Conservation (phyloP, 768 basidiomycete genomes). For the Multifurca ochricompacta region DNA sequence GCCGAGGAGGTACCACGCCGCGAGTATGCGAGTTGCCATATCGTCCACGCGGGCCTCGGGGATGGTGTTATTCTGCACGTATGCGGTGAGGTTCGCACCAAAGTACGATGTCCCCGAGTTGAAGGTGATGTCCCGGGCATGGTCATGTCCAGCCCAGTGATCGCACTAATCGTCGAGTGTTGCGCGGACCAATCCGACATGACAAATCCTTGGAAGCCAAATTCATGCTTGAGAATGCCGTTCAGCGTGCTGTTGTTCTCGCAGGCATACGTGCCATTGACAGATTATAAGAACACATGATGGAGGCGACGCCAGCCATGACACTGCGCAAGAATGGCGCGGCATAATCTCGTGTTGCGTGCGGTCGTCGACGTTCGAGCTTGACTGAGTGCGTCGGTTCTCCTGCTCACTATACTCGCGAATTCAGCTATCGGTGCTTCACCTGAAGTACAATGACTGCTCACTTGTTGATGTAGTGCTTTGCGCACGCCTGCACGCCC, state of each 20-base stretch:
- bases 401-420: slow-evolving; percentile 56
- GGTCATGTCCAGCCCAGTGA: slow-evolving; percentile 55
- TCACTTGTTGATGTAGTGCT: slow-evolving; percentile 74
- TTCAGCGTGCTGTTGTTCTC: slow-evolving; percentile 66
- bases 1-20: slow-evolving; percentile 57
- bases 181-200: slow-evolving; percentile 72
- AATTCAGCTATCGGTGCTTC: background rate
- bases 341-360: slow-evolving; percentile 72
- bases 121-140: slow-evolving; percentile 57
- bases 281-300: slow-evolving; percentile 73
- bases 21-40: slow-evolving; percentile 76
- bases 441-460: slow-evolving; percentile 20
- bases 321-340: slow-evolving; percentile 64
- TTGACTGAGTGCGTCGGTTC: slow-evolving; percentile 43
- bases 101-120: slow-evolving; percentile 45
- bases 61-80: slow-evolving; percentile 67
- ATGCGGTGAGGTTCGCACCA: slow-evolving; percentile 58
- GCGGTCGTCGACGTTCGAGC: slow-evolving; percentile 70
- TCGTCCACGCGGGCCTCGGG: slow-evolving; percentile 59
- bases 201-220: slow-evolving; percentile 70
- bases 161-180: slow-evolving; percentile 51
- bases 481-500: slow-evolving; percentile 83
- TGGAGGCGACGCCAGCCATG: slow-evolving; percentile 62
- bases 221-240: slow-evolving; percentile 66
- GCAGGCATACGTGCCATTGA: slow-evolving; percentile 69